phyloP scores from a whole-genome alignment of 192 early-diverging fungal species.

The Dissophora ornata region DNA sequence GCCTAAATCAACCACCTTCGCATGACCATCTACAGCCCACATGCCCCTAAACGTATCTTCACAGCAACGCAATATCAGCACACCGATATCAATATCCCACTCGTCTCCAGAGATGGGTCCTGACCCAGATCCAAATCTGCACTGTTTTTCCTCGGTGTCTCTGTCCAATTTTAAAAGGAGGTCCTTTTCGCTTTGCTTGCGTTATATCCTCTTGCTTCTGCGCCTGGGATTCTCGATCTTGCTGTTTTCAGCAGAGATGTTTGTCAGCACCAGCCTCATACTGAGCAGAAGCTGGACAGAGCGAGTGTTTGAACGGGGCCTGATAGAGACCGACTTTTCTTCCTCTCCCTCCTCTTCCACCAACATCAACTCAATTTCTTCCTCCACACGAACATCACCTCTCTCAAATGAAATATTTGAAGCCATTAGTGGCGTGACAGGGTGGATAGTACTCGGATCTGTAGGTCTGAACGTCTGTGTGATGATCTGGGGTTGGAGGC shows the following conservation, averaged over 20 bases:
- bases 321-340: neutral
- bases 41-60: too few relatives aligned
- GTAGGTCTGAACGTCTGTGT: slow-evolving; percentile 20
- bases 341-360: neutral
- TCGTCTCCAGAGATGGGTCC: slow-evolving; percentile 24
- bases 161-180: slow-evolving; percentile 24
- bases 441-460: slow-evolving; percentile 37
- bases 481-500: slow-evolving; percentile 32
- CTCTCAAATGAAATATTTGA: slow-evolving; percentile 3
- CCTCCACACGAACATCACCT: neutral
- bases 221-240: slow-evolving; percentile 5
- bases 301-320: slow-evolving; percentile 5
- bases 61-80: neutral
- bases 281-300: slow-evolving; percentile 24
- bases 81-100: neutral
- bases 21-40: too few relatives aligned
- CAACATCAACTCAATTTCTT: too few relatives aligned
- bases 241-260: slow-evolving; percentile 24
- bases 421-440: neutral
- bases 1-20: too few relatives aligned
- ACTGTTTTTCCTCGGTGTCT: slow-evolving; percentile 25
- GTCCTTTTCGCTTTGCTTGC: slow-evolving; percentile 12
- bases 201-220: slow-evolving; percentile 17
- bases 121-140: slow-evolving; percentile 9
- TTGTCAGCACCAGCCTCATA: slow-evolving; percentile 12